Conservation (phyloP, 768 basidiomycete species). For the Mrakia hoshinonis region DNA sequence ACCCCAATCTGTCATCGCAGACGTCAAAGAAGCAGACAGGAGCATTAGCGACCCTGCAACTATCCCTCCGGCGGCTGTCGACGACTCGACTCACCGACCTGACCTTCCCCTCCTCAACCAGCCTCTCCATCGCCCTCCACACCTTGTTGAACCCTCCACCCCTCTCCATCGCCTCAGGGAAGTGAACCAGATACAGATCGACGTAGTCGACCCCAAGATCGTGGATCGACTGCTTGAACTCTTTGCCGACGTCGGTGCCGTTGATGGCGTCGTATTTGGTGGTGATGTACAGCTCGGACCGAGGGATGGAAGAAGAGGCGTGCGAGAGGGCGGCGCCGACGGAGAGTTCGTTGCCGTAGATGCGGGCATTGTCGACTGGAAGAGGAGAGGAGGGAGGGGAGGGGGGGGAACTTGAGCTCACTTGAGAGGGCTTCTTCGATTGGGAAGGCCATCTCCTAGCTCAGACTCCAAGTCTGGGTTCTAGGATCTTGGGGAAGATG, state of each 20-base stretch:
- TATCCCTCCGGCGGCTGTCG: not conserved
- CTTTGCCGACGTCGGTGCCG: slow-evolving; percentile 47
- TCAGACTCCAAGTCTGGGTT: too few species aligned
- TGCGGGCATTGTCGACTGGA: not conserved
- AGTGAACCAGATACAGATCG: slow-evolving; percentile 59
- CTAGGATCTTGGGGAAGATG: too few species aligned
- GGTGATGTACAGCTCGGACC: slow-evolving; percentile 51
- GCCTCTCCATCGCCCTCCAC: slow-evolving; percentile 15
- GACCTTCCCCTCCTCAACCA: slow-evolving; percentile 16
- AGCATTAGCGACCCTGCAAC: too few species aligned
- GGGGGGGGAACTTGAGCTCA: not conserved
- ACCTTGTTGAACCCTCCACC: not conserved
- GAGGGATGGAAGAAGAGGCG: slow-evolving; percentile 31
- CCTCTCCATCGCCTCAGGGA: slow-evolving; percentile 12
- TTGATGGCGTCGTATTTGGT: slow-evolving; percentile 42
- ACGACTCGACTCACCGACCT: slow-evolving; percentile 2
- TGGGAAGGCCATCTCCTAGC: too few species aligned
- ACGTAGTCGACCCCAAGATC: slow-evolving; percentile 40
- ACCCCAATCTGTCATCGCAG: slow-evolving; percentile 8
- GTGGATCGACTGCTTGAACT: slow-evolving; percentile 50
- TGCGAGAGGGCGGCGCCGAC: slow-evolving; percentile 16
- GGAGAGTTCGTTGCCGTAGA: slow-evolving; percentile 38
- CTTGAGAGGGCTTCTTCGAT: too few species aligned
- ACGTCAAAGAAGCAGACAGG: not conserved
- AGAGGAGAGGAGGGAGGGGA: not conserved